Conservation (phyloP, 2,329 filamentous ascomycete species). For the Botryotinia globosa region DNA sequence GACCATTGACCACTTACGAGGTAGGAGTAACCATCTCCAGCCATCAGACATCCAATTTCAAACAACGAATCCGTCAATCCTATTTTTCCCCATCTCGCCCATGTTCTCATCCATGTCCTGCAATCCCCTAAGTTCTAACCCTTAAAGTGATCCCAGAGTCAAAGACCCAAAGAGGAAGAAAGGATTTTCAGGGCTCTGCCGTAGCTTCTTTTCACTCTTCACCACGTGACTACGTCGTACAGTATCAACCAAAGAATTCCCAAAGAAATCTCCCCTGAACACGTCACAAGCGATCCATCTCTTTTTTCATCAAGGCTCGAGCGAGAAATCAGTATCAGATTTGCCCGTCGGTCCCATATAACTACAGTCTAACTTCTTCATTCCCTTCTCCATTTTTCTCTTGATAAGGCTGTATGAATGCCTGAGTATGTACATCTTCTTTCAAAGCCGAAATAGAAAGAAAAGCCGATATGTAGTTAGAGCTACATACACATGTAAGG, state of each 20-base stretch:
- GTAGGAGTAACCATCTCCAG: not conserved
- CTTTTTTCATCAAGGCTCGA: not conserved
- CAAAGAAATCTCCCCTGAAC: constrained; percentile 8
- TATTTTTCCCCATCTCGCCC: not conserved
- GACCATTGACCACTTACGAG: not conserved
- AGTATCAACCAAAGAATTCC: not conserved
- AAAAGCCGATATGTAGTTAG: constrained; percentile 1
- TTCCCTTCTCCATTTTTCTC: not conserved
- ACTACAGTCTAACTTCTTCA: not conserved
- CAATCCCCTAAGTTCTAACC: not conserved
- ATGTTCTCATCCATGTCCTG: not conserved
- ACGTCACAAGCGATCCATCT: constrained; percentile 11
- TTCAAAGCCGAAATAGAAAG: not conserved
- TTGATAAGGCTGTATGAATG: not conserved
- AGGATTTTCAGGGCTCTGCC: constrained; percentile 7
- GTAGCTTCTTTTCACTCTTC: not conserved
- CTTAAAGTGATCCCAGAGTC: not conserved
- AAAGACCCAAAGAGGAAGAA: not conserved
- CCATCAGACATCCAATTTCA: not conserved
- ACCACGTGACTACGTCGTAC: no score
- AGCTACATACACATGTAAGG: constrained; percentile 19
- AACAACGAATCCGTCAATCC: constrained; percentile 2
- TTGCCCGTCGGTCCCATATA: not conserved
- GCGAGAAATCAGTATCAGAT: not conserved
- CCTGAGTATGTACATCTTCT: not conserved